Percentiles rank a stretch among this genome's conserved stretches.
phyloP scores from a whole-genome alignment of 177 flowering plant species.

The Telopea speciosissima region DNA sequence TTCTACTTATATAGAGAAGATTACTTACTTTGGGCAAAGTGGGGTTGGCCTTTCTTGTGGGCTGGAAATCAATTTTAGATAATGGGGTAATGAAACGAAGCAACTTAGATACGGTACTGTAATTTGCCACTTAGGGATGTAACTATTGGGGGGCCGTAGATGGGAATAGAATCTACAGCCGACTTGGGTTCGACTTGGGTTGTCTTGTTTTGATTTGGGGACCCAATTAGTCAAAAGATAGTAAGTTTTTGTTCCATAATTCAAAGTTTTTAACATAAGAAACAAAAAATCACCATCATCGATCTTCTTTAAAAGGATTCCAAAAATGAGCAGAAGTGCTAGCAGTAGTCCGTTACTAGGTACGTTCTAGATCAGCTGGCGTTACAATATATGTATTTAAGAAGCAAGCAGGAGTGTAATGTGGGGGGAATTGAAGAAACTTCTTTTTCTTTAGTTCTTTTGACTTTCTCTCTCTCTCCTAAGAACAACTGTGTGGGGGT shows the following conservation, averaged over 20 bases:
- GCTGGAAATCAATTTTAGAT: not conserved
- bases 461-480: too few relatives aligned
- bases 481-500: too few relatives aligned
- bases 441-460: too few relatives aligned
- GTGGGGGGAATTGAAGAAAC: too few relatives aligned
- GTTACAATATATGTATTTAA: too few relatives aligned
- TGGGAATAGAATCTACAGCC: constrained; percentile 3
- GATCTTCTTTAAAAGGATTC: too few relatives aligned
- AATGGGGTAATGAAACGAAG: not conserved
- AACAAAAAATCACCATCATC: too few relatives aligned
- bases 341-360: too few relatives aligned
- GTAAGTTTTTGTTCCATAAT: not conserved
- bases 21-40: not conserved
- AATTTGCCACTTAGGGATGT: not conserved
- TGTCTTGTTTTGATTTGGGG: not conserved
- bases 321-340: too few relatives aligned
- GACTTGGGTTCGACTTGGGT: not conserved
- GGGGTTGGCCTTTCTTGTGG: not conserved
- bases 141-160: not conserved
- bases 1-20: constrained; percentile 13
- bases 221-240: not conserved
- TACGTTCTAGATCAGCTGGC: too few relatives aligned
- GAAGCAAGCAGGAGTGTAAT: too few relatives aligned
- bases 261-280: too few relatives aligned
- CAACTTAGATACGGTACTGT: not conserved